Evolutionary conservation across 495 filamentous ascomycete species (phyloP).

Genomic region (Hypomontagnella submonticulosa): DNA sequence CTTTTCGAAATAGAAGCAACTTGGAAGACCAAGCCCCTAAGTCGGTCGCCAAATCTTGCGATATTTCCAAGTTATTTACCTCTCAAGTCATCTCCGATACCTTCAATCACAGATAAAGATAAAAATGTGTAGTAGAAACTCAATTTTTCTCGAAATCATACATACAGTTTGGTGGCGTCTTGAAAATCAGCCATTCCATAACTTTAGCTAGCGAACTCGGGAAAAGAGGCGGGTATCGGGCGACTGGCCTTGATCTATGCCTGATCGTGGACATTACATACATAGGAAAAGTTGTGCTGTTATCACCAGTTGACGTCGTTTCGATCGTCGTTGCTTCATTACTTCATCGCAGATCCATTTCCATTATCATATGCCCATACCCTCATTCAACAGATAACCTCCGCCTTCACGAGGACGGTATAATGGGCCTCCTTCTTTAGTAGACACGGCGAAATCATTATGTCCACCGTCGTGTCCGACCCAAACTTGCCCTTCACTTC

Average conservation of each 20-base stretch:
- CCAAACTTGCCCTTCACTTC: constrained; percentile 36
- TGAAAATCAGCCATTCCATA: too few relatives aligned
- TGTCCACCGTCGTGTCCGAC: constrained; percentile 30
- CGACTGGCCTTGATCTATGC: too few relatives aligned
- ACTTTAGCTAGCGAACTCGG: background rate
- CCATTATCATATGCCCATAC: background rate
- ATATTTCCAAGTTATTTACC: too few relatives aligned
- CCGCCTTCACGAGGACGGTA: constrained; percentile 43
- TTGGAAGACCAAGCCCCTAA: too few relatives aligned
- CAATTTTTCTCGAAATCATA: background rate
- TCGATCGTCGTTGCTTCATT: constrained; percentile 6
- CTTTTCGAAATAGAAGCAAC: too few relatives aligned
- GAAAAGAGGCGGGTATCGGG: constrained; percentile 10
- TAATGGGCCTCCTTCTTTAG: constrained; percentile 44
- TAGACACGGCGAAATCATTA: constrained; percentile 46
- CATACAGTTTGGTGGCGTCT: too few relatives aligned
- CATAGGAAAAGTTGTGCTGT: constrained; percentile 1
- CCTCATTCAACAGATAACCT: constrained; percentile 41
- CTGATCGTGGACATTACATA: background rate
- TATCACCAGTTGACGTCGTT: background rate
- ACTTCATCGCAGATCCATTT: constrained; percentile 6
- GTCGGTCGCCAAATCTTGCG: too few relatives aligned
- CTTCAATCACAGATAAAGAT: background rate
- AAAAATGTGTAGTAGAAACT: background rate
- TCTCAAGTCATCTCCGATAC: too few relatives aligned